Evolutionary conservation across 495 filamentous ascomycete genomes (phyloP), one percentile per base, ranked within the genome.

Genomic region (Chaetomium cochliodes): DNA sequence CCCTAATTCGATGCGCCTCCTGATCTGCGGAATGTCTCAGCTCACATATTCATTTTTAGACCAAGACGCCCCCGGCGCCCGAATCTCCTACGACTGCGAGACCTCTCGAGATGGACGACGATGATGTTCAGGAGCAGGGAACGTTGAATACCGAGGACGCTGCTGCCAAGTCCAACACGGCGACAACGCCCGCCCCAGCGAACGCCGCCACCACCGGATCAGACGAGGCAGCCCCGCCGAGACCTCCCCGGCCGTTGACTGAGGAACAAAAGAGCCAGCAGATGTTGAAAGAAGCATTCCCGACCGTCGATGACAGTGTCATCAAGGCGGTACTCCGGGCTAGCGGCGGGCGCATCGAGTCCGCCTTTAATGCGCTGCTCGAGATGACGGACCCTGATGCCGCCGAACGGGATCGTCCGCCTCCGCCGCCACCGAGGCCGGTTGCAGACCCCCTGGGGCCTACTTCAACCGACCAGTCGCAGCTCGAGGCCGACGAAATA

Each of bases 371-470:
- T 79, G 94, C 96, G 30, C 85, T 99, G 9, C 82, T 98, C 26
- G 92, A 88, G 67, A 96, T 97, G 92, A 92, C 92, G 60, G 94
- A 98, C 77, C 94, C 94, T 23, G 87, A 88, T 77, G 91, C 91
- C 33, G 84, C 86, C 69, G 86, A 89, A 69, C 86, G 92, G 41
- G 79, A 80, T 15, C 73, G 72, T 20, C 79, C 78, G 13, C 90
- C 90, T 9, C 86, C 88, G 13, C 86, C 85, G 68, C 91, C 91
- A 9, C 91, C 90, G 51, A 86, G 90, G 51, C 86, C 88, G 30
- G 69, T 76, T 0, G 77, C 81, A 23, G 72, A 77, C 23, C 69
- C 77, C 20, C 53, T 60, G 1, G 73, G 73, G 18, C 77, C 81
- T 23, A 74, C 78, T 16, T 84, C 86, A 65, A 88, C 89, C 26